Evolutionary conservation across 2,329 filamentous ascomycete species (phyloP), one percentile per base, ranked within the genome.

Genomic region (Hymenoscyphus fructigenus): DNA sequence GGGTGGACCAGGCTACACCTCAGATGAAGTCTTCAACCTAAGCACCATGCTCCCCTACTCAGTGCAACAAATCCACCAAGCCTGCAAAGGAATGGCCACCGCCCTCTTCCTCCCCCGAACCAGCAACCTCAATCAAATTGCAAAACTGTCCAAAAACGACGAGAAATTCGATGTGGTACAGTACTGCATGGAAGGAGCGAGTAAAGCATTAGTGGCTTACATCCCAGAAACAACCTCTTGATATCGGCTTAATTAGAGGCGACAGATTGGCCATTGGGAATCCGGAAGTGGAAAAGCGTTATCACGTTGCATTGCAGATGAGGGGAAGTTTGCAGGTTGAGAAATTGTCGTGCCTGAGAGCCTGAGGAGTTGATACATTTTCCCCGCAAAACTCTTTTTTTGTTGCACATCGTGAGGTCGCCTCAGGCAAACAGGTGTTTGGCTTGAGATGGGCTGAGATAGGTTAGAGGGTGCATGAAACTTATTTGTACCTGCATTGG

Each of bases 121-220:
- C 1, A 94, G 92, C 67, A 88, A 97, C 76, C 76, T 97, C 61
- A 84, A 88, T 60, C 93, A 97, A 77, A 83, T 97, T 67, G 91
- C 91, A 3, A 82, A 77, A 68, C 73, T 89, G 36, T 80, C 79
- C 2, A 76, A 79, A 5, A 80, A 77, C 2, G 47, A 26, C 10
- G 74, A 80, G 63, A 91, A 90, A 78, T 81, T 92, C 20, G 86
- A 90, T 56, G 88, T 94, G 29, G 86, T 91, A 59, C 95, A 99
- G 79, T 98, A 98, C 76, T 97, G 93, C 75, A 91, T 96, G 80
- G 84, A 91, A 71, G 92, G 93, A 14, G 91, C 91, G 6, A 97
- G 93, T 77, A 97, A 97, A 78, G 91, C 89, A 62, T 78, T 89
- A 76, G 86, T 88, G n/a, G 86, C 84, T 34, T 89, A 87, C 71